These are phyloP conservation scores for Podochytrium sp. DNA, from an alignment of 192 early-diverging fungal species.

Conservation along the genomic window DNA sequence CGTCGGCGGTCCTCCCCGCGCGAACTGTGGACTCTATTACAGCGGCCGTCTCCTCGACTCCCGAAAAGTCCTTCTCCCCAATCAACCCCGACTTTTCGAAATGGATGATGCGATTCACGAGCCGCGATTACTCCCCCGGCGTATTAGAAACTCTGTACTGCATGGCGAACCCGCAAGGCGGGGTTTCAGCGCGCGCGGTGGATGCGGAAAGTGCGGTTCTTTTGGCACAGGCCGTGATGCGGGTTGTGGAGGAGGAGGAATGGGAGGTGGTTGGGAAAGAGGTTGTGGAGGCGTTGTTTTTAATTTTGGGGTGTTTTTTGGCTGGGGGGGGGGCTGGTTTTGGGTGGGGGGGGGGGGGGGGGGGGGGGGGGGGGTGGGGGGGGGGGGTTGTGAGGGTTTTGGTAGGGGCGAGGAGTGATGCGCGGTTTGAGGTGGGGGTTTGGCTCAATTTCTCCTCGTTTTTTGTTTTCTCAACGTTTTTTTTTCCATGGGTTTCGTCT, in stretches of 20 bases:
- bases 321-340: not conserved
- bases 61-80: no score
- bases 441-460: not conserved
- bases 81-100: not conserved
- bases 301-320: not conserved
- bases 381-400: not conserved
- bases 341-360: not conserved
- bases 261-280: not conserved
- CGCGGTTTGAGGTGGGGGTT: constrained; percentile 15
- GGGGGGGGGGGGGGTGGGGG: not conserved
- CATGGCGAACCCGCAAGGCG: not conserved
- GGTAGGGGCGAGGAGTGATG: constrained; percentile 5
- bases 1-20: not conserved
- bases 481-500: not conserved
- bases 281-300: not conserved
- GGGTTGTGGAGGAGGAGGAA: not conserved
- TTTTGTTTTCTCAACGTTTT: not conserved
- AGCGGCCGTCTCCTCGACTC: no score
- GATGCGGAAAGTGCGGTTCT: not conserved
- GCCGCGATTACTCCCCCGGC: not conserved
- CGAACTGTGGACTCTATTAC: no score
- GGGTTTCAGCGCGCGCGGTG: not conserved
- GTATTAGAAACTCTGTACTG: constrained; percentile 1
- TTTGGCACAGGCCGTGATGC: not conserved
- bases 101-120: not conserved